A percentile compares a stretch with the other conserved stretches of the same genome.
These are phyloP conservation scores for Diaporthe humulicola DNA, from an alignment of 2,329 filamentous ascomycete genomes.

Conservation along the genomic window DNA sequence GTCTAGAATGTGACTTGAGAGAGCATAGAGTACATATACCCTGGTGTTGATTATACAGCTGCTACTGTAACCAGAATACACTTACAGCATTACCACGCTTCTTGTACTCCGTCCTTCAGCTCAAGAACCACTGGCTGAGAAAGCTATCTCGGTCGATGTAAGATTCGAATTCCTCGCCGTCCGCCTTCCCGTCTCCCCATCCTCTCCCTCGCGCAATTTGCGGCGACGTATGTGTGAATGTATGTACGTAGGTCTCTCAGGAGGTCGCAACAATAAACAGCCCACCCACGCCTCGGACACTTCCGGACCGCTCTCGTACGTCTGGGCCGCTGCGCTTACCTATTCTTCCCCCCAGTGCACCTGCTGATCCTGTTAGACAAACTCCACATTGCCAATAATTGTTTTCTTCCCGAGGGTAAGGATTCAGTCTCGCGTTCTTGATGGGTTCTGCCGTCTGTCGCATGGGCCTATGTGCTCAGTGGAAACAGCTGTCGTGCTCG, in stretches of 20 bases:
- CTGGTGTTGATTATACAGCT: too few species aligned
- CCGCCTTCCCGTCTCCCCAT: rapidly evolving
- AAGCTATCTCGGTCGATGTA: neutral
- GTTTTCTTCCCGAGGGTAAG: too few species aligned
- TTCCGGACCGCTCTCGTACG: neutral
- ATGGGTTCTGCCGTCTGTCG: too few species aligned
- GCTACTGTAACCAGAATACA: neutral
- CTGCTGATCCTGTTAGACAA: neutral
- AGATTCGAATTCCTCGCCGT: neutral
- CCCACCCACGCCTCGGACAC: neutral
- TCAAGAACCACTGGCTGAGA: too few species aligned
- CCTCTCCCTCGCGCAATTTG: neutral
- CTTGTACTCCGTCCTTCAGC: neutral
- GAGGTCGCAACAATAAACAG: neutral
- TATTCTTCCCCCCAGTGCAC: neutral
- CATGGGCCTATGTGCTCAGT: too few species aligned
- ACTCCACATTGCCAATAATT: neutral
- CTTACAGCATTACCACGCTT: neutral
- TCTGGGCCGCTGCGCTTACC: neutral
- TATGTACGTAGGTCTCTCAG: neutral
- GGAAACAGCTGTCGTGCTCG: too few species aligned
- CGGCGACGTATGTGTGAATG: neutral
- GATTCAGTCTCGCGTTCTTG: too few species aligned
- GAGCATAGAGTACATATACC: neutral
- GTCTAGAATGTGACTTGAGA: neutral